These are phyloP conservation scores for Aspergillus piperis DNA, from an alignment of 2,329 filamentous ascomycete genomes.

Conservation along the genomic window DNA sequence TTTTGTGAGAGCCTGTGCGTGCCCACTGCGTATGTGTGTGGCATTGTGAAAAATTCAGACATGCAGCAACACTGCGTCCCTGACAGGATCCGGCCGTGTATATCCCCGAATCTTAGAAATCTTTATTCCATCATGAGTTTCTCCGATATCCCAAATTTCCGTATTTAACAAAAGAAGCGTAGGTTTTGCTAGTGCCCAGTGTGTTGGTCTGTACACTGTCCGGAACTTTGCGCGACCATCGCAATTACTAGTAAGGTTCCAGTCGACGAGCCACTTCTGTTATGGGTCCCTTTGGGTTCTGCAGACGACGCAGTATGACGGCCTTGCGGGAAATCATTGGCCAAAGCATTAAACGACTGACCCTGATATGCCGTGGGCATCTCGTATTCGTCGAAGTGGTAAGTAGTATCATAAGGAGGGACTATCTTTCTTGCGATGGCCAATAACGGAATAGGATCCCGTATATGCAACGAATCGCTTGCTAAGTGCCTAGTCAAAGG, in stretches of 20 bases:
- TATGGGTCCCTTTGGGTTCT: not conserved
- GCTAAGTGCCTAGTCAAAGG: not conserved
- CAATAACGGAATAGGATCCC: constrained; percentile 1
- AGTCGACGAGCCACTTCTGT: not conserved
- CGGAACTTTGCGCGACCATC: not conserved
- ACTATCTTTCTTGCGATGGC: not conserved
- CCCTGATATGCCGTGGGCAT: not conserved
- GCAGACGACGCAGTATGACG: not conserved
- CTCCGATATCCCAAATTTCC: not conserved
- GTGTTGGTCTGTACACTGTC: not conserved
- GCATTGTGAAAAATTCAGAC: constrained; percentile 20
- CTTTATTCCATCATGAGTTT: not conserved
- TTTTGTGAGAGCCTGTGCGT: constrained; percentile 27
- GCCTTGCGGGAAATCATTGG: not conserved
- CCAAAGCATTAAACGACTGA: not conserved
- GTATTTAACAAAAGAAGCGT: not conserved
- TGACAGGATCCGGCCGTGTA: constrained; percentile 17
- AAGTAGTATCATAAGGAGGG: not conserved
- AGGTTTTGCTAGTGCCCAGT: not conserved
- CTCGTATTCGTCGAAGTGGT: not conserved
- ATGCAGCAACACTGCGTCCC: constrained; percentile 20
- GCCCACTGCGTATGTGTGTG: constrained; percentile 23
- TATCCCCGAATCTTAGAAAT: constrained; percentile 16
- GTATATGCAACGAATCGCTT: not conserved
- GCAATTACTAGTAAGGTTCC: not conserved